Percentiles rank a stretch among this genome's conserved stretches.
Conservation (phyloP, 2,329 filamentous ascomycete species). For the Alternaria brassicicola region DNA sequence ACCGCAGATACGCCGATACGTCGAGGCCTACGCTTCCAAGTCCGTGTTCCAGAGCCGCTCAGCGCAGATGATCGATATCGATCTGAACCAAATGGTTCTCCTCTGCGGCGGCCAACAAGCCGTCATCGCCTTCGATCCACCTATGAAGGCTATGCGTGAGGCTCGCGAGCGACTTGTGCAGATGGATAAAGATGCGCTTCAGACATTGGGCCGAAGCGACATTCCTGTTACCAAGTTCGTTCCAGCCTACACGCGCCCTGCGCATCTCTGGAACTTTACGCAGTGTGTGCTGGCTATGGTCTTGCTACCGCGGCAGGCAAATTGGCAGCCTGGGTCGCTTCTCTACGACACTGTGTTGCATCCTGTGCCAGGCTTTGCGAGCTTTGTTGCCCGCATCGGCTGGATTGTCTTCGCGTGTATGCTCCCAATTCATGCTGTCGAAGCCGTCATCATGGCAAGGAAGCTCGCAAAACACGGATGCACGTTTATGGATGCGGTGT, state of each 20-base stretch:
- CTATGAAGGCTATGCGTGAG: constrained; percentile 71
- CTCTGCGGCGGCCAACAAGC: constrained; percentile 57
- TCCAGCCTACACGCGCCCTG: constrained; percentile 54
- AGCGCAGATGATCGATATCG: constrained; percentile 70
- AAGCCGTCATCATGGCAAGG: constrained; percentile 60
- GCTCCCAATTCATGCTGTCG: constrained; percentile 67
- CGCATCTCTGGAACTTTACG: constrained; percentile 61
- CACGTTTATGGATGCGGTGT: constrained; percentile 54
- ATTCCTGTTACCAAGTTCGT: constrained; percentile 61
- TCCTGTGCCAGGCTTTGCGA: constrained; percentile 61
- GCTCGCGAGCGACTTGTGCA: constrained; percentile 72
- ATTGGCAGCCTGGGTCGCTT: constrained; percentile 44
- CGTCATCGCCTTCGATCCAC: constrained; percentile 69
- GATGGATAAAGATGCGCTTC: constrained; percentile 69
- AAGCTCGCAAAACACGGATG: constrained; percentile 61
- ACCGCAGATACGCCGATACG: constrained; percentile 68
- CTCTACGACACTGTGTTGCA: constrained; percentile 53
- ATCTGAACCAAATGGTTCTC: constrained; percentile 67
- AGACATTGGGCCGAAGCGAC: constrained; percentile 65
- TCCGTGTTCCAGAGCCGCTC: constrained; percentile 61
- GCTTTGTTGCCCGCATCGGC: constrained; percentile 64
- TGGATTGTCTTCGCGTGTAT: constrained; percentile 65
- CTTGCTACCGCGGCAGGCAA: constrained; percentile 34
- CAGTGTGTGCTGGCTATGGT: constrained; percentile 47
- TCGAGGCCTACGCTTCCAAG: constrained; percentile 72